Evolutionary conservation across 2,329 filamentous ascomycete species (phyloP).

Genomic region (Geosmithia flava): DNA sequence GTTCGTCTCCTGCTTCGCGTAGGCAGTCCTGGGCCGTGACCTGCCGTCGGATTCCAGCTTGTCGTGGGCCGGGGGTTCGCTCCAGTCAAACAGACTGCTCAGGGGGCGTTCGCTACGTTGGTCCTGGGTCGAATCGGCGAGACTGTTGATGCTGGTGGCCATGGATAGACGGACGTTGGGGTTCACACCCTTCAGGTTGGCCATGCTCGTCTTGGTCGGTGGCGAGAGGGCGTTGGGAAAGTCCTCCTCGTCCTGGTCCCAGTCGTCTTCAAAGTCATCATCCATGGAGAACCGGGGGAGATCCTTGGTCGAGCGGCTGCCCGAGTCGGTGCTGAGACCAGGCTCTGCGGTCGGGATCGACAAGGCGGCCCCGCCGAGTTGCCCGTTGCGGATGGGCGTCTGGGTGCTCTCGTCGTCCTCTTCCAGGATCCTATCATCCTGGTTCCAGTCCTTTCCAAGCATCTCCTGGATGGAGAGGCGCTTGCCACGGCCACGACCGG

Average conservation of each 20-base stretch:
- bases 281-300: constrained; percentile 42
- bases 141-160: constrained; percentile 33
- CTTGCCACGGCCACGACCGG: constrained; percentile 38
- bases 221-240: constrained; percentile 46
- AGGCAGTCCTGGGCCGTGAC: constrained; percentile 61
- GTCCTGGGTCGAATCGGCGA: constrained; percentile 13
- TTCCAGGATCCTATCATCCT: constrained; percentile 45
- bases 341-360: constrained; percentile 4
- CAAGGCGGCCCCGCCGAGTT: neutral
- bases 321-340: constrained; percentile 2
- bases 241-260: constrained; percentile 41
- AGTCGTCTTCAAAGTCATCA: constrained; percentile 52
- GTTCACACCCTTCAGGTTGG: constrained; percentile 40
- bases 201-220: constrained; percentile 34
- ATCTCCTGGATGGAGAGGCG: constrained; percentile 48
- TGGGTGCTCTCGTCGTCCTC: constrained; percentile 36
- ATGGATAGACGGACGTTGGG: constrained; percentile 42
- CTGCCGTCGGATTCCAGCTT: constrained; percentile 46
- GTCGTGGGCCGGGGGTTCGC: constrained; percentile 51
- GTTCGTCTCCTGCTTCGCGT: constrained; percentile 63
- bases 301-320: constrained; percentile 21
- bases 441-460: constrained; percentile 40
- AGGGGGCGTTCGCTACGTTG: constrained; percentile 34
- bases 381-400: neutral
- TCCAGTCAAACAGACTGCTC: constrained; percentile 70